Conservation (phyloP, 805 yeast genomes). For the Nakazawaea anatomiae region DNA sequence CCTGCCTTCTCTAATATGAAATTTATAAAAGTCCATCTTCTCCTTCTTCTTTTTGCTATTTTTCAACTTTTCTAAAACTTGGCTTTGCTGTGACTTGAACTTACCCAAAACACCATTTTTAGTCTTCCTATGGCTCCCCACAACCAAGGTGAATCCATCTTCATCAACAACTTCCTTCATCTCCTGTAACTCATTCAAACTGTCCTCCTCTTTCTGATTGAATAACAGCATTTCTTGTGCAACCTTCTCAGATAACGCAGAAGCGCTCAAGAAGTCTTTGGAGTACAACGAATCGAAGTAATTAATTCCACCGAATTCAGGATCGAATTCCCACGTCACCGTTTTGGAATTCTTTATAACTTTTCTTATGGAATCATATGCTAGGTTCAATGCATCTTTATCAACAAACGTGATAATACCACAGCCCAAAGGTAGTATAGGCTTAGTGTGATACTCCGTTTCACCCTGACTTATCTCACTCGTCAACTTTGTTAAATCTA, state of each 20-base stretch:
- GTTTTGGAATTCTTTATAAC: slow-evolving; percentile 20
- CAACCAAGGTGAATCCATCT: slow-evolving; percentile 91
- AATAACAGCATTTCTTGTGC: slow-evolving; percentile 60
- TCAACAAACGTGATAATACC: slow-evolving; percentile 74
- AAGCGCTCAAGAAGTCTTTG: slow-evolving; percentile 33
- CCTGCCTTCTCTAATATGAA: slow-evolving; percentile 91
- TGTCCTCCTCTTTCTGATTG: slow-evolving; percentile 62
- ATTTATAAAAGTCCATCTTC: slow-evolving; percentile 88
- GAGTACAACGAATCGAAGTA: slow-evolving; percentile 7
- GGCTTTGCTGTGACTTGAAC: slow-evolving; percentile 17
- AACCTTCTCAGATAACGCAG: slow-evolving; percentile 48
- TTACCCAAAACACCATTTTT: slow-evolving; percentile 64
- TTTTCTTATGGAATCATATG: slow-evolving; percentile 57
- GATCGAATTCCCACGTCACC: slow-evolving; percentile 27
- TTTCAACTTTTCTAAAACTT: slow-evolving; percentile 27
- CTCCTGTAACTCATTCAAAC: slow-evolving; percentile 45
- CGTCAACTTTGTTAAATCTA: slow-evolving; percentile 54
- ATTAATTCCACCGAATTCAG: slow-evolving; percentile 2
- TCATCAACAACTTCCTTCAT: slow-evolving; percentile 72
- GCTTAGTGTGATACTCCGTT: slow-evolving; percentile 21
- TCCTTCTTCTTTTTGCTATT: slow-evolving; percentile 64
- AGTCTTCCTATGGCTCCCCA: slow-evolving; percentile 79
- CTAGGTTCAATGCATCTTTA: slow-evolving; percentile 56
- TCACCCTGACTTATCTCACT: slow-evolving; percentile 41
- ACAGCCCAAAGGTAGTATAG: slow-evolving; percentile 64